Evolutionary conservation across 2,329 filamentous ascomycete genomes (phyloP).

Genomic region (Xylaria arbuscula): DNA sequence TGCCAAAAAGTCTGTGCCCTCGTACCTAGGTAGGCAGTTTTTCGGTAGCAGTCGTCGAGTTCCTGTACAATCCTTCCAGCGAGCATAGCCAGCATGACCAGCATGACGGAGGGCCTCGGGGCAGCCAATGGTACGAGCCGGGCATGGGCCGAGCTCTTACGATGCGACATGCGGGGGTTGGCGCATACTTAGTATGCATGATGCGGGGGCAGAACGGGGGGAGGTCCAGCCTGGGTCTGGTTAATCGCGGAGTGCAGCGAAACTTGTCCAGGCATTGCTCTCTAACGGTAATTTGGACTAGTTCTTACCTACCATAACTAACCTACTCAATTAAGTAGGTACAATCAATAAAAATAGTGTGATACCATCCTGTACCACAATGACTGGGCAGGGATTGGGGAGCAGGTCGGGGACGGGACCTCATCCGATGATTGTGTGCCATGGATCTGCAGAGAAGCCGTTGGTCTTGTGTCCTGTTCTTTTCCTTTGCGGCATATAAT

Average conservation of each 20-base stretch:
- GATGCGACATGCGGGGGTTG: conserved; percentile 32
- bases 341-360: background rate
- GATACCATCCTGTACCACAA: too few relatives aligned
- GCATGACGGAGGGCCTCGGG: conserved; percentile 24
- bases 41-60: background rate
- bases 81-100: background rate
- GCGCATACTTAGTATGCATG: conserved; percentile 28
- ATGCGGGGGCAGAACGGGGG: conserved; percentile 29
- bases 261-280: background rate
- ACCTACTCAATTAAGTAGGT: background rate
- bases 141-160: conserved; percentile 38
- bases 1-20: background rate
- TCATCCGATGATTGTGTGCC: conserved; percentile 6
- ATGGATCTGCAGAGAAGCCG: conserved; percentile 13
- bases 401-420: background rate
- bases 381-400: background rate
- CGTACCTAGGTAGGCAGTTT: background rate
- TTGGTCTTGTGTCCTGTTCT: background rate
- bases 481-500: background rate
- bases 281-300: background rate
- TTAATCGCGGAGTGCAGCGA: conserved; percentile 16
- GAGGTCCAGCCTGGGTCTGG: background rate
- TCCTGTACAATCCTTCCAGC: conserved; percentile 10
- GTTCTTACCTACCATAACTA: background rate
- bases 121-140: conserved; percentile 25